Conservation (phyloP, 768 basidiomycete species). For the Scleroderma bovista region DNA sequence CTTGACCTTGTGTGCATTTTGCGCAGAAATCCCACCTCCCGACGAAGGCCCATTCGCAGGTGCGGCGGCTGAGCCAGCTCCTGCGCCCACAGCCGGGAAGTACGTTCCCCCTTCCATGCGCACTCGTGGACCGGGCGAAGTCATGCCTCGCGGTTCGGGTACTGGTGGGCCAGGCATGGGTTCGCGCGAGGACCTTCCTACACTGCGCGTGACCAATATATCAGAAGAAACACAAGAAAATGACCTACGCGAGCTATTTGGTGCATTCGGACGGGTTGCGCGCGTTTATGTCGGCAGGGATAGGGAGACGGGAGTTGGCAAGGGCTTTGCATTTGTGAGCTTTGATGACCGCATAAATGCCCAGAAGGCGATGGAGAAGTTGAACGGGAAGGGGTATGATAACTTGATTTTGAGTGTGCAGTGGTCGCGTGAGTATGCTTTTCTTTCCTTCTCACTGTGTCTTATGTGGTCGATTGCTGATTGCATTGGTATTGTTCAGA, state of each 20-base stretch:
- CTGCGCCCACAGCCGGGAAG: constrained; percentile 56
- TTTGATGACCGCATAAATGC: constrained; percentile 81
- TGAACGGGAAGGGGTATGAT: constrained; percentile 89
- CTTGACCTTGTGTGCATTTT: neutral
- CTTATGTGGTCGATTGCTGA: neutral
- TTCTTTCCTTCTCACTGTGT: neutral
- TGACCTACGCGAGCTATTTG: constrained; percentile 90
- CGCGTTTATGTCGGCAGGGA: constrained; percentile 94
- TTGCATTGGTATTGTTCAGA: constrained; percentile 25
- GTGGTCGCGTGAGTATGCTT: constrained; percentile 52
- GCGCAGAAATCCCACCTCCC: constrained; percentile 17
- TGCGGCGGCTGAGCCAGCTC: constrained; percentile 26
- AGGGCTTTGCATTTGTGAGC: constrained; percentile 96
- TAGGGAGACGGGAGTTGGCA: constrained; percentile 89
- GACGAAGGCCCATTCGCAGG: constrained; percentile 36
- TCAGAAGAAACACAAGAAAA: constrained; percentile 93
- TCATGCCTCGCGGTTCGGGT: constrained; percentile 48
- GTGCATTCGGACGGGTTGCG: constrained; percentile 76
- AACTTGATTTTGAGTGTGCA: constrained; percentile 74
- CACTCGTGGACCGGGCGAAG: constrained; percentile 66
- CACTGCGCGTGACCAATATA: constrained; percentile 94
- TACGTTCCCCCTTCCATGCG: constrained; percentile 96
- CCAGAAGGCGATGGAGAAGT: constrained; percentile 86
- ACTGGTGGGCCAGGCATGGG: constrained; percentile 38
- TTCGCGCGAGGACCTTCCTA: constrained; percentile 87